These are phyloP conservation scores for Suillus fuscotomentosus DNA, from an alignment of 768 basidiomycete species.

Conservation along the genomic window DNA sequence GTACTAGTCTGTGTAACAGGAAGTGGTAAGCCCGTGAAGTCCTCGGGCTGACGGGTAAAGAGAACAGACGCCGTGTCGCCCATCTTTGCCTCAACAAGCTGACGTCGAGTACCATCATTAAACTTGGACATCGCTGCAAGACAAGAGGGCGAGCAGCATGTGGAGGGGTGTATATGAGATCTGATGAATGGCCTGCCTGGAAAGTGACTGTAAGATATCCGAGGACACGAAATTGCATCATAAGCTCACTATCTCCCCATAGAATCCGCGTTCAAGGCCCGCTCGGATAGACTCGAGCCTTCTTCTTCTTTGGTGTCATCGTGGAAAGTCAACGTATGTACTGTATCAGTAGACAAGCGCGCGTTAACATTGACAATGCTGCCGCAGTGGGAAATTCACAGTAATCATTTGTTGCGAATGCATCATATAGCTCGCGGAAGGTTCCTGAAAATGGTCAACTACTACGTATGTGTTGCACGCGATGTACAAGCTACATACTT, in stretches of 20 bases:
- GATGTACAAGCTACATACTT: not conserved
- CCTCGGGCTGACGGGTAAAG: constrained; percentile 9
- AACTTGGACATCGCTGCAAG: not conserved
- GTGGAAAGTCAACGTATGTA: not conserved
- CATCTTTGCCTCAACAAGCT: no score
- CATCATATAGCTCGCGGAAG: not conserved
- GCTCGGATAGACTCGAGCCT: not conserved
- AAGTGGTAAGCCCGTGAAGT: constrained; percentile 34
- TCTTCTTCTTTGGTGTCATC: not conserved
- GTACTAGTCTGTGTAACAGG: constrained; percentile 37
- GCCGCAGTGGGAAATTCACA: not conserved
- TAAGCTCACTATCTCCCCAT: not conserved
- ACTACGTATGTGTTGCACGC: not conserved
- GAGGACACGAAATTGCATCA: not conserved
- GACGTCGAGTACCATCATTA: not conserved
- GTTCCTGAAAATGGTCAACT: not conserved
- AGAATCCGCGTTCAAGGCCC: not conserved
- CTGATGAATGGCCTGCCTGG: not conserved
- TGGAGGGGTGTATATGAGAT: not conserved
- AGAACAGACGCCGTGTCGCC: not conserved
- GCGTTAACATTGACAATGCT: not conserved
- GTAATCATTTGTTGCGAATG: not conserved
- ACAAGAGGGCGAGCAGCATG: not conserved
- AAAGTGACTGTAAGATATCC: not conserved
- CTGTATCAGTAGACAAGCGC: not conserved